Base-by-base conservation (phyloP, 352 stramenopile genomes). In the Phytophthora tentaculata region DNA sequence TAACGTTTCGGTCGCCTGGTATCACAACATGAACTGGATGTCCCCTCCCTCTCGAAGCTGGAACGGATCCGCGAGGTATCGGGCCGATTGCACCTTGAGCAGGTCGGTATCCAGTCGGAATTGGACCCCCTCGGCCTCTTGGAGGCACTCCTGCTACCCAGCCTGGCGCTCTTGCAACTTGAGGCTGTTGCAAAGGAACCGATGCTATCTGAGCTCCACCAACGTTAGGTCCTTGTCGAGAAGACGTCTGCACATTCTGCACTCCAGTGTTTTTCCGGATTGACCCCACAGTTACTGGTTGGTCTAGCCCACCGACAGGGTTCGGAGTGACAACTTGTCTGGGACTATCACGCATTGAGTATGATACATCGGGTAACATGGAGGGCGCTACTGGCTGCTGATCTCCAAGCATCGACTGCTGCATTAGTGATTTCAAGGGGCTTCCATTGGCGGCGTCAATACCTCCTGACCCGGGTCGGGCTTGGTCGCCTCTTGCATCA, bases 291-390 rank as follows among this genome's bases (percentile, higher is more conserved):
- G 32, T 61, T 3, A 24, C 0, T 9, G 52, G 19, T 41, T 71
- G 62, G 41, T 64, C 52, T 17, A 64, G 14, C 37, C 17, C 39
- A 19, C 72, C 63, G 3, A 67, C 55, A 37, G 45, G 45, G 8
- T 72, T 20, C 13, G 29, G 43, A 28, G 56, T 47, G 1, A n/a
- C 47, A 32, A 17, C n/a, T 61, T 68, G 63, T n/a, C 41, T 24
- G 7, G 53, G 44, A 19, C 16, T 64, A 23, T 17, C 49, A 51
- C 67, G 72, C 72, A 79, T 79, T 17, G 72, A 79, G 43, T 79
- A 79, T 12, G 63, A 61, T 16, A 79, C 72, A 22, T 79, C 72
- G 24, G 67, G 58, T 16, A 76, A 28, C 26, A 78, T 67, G n/a
- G 51, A 73, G 24, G 41, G 17, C 9, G 24, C 59, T 16, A 45